Conservation (phyloP, 768 basidiomycete species). For the Leccinum olivaceopallidum region DNA sequence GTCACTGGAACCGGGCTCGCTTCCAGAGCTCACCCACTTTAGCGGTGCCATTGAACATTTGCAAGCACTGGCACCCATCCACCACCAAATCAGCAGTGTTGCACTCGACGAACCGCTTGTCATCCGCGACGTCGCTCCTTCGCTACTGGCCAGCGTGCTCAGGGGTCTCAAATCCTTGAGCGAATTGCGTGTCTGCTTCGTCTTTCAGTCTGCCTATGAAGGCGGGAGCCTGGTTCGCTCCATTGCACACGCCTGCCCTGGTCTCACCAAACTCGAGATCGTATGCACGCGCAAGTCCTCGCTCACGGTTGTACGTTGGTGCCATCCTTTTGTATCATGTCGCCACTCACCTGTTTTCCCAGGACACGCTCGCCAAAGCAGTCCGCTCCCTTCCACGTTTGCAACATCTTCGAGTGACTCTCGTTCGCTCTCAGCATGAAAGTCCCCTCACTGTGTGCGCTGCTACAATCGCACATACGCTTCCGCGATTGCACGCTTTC, state of each 20-base stretch:
- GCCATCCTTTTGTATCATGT: neutral
- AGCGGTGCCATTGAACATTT: conserved; percentile 68
- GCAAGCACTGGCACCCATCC: conserved; percentile 54
- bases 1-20: conserved; percentile 44
- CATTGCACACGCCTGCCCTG: conserved; percentile 65
- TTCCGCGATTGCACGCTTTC: conserved; percentile 68
- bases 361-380: conserved; percentile 53
- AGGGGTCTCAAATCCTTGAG: conserved; percentile 54
- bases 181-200: conserved; percentile 63
- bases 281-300: conserved; percentile 70
- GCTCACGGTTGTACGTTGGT: conserved; percentile 59
- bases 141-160: conserved; percentile 60
- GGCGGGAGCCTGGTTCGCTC: conserved; percentile 69
- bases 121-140: conserved; percentile 66
- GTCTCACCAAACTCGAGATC: conserved; percentile 61
- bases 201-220: conserved; percentile 73
- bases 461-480: conserved; percentile 58
- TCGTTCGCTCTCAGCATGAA: conserved; percentile 69
- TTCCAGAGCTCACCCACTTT: conserved; percentile 56
- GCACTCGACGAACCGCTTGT: conserved; percentile 65
- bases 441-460: conserved; percentile 60
- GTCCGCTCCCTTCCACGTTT: conserved; percentile 64
- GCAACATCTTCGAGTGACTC: conserved; percentile 58
- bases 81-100: conserved; percentile 52
- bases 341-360: neutral